phyloP scores from a whole-genome alignment of 257 asterid genomes.

The Rubia yunnanensis region DNA sequence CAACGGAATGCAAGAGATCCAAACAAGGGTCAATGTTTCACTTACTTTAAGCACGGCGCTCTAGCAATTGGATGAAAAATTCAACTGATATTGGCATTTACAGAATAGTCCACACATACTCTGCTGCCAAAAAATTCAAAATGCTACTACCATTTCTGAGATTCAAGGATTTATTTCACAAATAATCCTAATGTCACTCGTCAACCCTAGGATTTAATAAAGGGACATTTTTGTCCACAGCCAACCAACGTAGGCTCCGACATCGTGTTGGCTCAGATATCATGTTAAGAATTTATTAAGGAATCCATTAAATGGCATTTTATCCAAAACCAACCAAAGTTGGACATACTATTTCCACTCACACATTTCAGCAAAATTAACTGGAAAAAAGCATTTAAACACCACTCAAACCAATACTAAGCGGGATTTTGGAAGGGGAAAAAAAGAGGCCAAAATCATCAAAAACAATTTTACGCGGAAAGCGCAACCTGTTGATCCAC shows the following conservation, averaged over 20 bases:
- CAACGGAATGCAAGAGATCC: constrained; percentile 1
- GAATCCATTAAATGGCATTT: background rate
- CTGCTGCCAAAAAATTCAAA: background rate
- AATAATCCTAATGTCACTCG: background rate
- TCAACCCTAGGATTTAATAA: no score
- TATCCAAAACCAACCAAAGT: background rate
- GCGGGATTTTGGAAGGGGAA: background rate
- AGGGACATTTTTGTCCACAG: background rate
- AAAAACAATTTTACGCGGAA: background rate
- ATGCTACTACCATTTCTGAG: background rate
- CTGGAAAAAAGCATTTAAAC: background rate
- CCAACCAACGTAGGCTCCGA: background rate
- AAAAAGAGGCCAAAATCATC: background rate
- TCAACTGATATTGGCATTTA: background rate
- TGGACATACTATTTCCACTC: no score
- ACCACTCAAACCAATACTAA: background rate
- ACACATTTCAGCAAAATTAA: no score
- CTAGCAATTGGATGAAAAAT: background rate
- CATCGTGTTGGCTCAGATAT: no score
- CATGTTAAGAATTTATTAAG: background rate
- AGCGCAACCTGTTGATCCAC: constrained; percentile 28
- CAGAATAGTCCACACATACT: background rate
- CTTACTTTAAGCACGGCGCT: background rate
- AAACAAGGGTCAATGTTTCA: background rate
- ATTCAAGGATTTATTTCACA: background rate